Evolutionary conservation across 1,284 basidiomycete species (phyloP).

Genomic region (Ustilago shanxiensis): DNA sequence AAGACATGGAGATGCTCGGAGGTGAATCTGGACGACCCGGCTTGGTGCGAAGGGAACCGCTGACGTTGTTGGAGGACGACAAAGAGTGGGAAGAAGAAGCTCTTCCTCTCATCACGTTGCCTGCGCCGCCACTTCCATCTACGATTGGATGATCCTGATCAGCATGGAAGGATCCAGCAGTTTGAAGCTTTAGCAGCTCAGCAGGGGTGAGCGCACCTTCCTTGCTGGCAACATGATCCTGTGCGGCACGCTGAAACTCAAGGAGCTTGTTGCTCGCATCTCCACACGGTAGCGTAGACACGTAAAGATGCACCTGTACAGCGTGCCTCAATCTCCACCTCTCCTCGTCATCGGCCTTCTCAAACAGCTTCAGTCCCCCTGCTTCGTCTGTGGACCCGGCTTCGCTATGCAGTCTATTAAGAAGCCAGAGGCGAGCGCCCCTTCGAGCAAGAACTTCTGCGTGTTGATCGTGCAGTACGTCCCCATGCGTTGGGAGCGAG

Average conservation of each 20-base stretch:
- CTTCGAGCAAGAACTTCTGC: slow-evolving; percentile 89
- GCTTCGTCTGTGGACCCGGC: background rate
- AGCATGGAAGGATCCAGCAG: background rate
- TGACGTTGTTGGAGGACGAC: background rate
- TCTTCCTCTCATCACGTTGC: slow-evolving; percentile 20
- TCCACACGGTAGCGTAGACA: slow-evolving; percentile 86
- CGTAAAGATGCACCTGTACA: slow-evolving; percentile 79
- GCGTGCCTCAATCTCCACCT: slow-evolving; percentile 74
- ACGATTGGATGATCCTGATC: background rate
- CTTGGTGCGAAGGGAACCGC: slow-evolving; percentile 46
- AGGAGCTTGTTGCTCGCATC: slow-evolving; percentile 36
- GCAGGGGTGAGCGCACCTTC: background rate
- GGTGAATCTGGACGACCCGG: slow-evolving; percentile 59
- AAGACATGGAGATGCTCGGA: slow-evolving; percentile 54
- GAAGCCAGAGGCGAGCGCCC: slow-evolving; percentile 82
- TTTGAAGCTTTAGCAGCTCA: slow-evolving; percentile 16
- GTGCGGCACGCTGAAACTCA: slow-evolving; percentile 40
- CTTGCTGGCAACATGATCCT: slow-evolving; percentile 22
- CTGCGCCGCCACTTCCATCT: background rate
- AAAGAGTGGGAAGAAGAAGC: slow-evolving; percentile 14
- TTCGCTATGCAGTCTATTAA: slow-evolving; percentile 76
- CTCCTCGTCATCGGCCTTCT: background rate
- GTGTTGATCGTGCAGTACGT: slow-evolving; percentile 87
- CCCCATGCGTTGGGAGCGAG: slow-evolving; percentile 79
- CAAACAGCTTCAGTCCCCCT: slow-evolving; percentile 3